These are phyloP conservation scores for Macroventuria anomochaeta DNA, from an alignment of 2,329 filamentous ascomycete species.

Conservation along the genomic window DNA sequence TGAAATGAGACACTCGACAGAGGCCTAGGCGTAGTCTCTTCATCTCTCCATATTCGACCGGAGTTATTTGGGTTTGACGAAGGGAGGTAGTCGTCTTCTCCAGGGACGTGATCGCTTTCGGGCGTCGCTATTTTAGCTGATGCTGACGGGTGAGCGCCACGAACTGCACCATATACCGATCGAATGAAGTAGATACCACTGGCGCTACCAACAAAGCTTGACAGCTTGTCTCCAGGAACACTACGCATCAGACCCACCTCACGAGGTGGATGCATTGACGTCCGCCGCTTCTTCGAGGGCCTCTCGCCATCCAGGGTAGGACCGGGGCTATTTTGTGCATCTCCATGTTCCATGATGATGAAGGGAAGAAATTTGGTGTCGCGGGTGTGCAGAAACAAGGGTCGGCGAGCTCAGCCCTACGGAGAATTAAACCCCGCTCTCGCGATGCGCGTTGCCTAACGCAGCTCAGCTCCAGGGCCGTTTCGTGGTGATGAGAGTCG, in stretches of 20 bases:
- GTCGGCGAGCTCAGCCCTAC: constrained; percentile 6
- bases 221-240: constrained; percentile 54
- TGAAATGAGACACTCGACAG: constrained; percentile 52
- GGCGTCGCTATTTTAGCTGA: constrained; percentile 29
- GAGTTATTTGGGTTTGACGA: constrained; percentile 27
- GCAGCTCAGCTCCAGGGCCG: background rate
- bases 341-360: constrained; percentile 17
- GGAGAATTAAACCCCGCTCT: constrained; percentile 23
- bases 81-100: constrained; percentile 62
- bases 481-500: background rate
- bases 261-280: constrained; percentile 32
- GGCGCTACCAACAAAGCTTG: constrained; percentile 64
- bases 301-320: constrained; percentile 2
- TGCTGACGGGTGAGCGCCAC: constrained; percentile 30
- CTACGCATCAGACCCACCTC: constrained; percentile 62
- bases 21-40: constrained; percentile 38
- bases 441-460: background rate
- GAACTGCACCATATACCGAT: constrained; percentile 60
- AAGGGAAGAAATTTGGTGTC: background rate
- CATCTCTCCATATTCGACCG: constrained; percentile 32
- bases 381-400: background rate
- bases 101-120: constrained; percentile 58
- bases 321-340: constrained; percentile 5
- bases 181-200: constrained; percentile 67
- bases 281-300: constrained; percentile 24